These are phyloP conservation scores for Tephrocybe sp. DNA, from an alignment of 768 basidiomycete genomes.

Conservation along the genomic window DNA sequence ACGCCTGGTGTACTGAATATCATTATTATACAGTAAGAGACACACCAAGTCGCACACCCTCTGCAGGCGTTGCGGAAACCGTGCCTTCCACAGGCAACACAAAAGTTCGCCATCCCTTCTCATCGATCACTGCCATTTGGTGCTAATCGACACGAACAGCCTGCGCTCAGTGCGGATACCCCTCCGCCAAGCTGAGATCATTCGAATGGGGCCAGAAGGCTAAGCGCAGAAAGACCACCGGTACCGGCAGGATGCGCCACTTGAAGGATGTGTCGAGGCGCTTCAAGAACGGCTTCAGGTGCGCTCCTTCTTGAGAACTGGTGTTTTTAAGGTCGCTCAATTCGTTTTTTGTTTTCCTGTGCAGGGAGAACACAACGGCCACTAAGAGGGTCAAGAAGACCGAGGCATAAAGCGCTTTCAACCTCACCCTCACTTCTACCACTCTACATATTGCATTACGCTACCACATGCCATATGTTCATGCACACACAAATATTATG, in stretches of 20 bases:
- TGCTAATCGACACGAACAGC: conserved; percentile 42
- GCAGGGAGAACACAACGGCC: conserved; percentile 22
- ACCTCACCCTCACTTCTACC: conserved; percentile 1
- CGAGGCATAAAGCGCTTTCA: conserved; percentile 19
- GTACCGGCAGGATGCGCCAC: conserved; percentile 94
- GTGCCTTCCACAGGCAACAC: conserved; percentile 98
- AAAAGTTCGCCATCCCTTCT: conserved; percentile 65
- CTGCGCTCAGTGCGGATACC: conserved; percentile 96
- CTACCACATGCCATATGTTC: conserved; percentile 19
- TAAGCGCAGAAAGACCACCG: conserved; percentile 99
- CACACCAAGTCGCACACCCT: conserved; percentile 97
- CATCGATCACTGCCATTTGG: neutral
- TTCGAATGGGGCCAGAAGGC: conserved; percentile 99
- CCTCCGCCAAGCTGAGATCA: conserved; percentile 91
- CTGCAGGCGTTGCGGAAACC: conserved; percentile 94
- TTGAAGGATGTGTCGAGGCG: conserved; percentile 90
- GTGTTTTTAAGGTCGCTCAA: neutral
- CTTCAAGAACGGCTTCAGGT: conserved; percentile 99
- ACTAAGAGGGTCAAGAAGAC: conserved; percentile 20
- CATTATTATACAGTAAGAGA: conserved; percentile 70
- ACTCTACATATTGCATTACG: conserved; percentile 16
- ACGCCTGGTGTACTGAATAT: conserved; percentile 1
- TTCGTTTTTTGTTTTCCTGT: neutral
- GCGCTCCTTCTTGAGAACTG: conserved; percentile 14
- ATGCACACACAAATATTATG: conserved; percentile 20